Percentiles rank a stretch among this genome's conserved stretches.
These are phyloP conservation scores for Iodosphaeria phyllophila DNA, from an alignment of 2,329 filamentous ascomycete species.

Conservation along the genomic window DNA sequence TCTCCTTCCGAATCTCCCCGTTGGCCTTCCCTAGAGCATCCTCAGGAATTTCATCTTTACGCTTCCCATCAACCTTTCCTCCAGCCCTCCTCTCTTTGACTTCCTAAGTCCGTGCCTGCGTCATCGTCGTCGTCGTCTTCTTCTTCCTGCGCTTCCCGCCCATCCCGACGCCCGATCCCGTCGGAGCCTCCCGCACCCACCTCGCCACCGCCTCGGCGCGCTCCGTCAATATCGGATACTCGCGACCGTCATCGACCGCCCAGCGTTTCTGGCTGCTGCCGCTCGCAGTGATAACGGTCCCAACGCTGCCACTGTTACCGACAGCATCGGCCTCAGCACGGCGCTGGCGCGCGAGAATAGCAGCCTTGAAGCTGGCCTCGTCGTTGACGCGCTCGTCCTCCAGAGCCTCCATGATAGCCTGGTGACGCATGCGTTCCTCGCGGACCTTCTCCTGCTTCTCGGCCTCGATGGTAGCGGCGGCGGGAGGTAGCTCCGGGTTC, in stretches of 20 bases:
- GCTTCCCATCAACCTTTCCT: no score
- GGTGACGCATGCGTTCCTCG: conserved; percentile 39
- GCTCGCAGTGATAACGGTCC: conserved; percentile 7
- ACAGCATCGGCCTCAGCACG: conserved; percentile 34
- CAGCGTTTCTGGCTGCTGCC: conserved; percentile 27
- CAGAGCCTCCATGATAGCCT: conserved; percentile 48
- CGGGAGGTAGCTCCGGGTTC: no score
- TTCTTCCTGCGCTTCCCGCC: conserved; percentile 14
- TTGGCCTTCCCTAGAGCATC: background rate
- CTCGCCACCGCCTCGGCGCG: conserved; percentile 47
- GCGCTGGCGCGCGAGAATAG: conserved; percentile 40
- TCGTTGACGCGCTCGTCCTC: conserved; percentile 50
- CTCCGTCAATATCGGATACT: conserved; percentile 52
- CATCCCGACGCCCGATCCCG: conserved; percentile 10
- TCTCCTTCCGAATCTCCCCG: background rate
- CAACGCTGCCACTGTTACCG: conserved; percentile 5
- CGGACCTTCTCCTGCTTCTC: conserved; percentile 35
- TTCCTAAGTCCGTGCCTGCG: no score
- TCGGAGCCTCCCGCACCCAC: conserved; percentile 47
- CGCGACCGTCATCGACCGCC: conserved; percentile 45
- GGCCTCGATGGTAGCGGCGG: conserved; percentile 19
- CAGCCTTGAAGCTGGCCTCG: conserved; percentile 43
- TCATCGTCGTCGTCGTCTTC: no score
- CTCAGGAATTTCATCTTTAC: background rate
- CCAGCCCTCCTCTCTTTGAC: no score